phyloP scores from a whole-genome alignment of 2,329 filamentous ascomycete species.

The Lecanosticta acicola region DNA sequence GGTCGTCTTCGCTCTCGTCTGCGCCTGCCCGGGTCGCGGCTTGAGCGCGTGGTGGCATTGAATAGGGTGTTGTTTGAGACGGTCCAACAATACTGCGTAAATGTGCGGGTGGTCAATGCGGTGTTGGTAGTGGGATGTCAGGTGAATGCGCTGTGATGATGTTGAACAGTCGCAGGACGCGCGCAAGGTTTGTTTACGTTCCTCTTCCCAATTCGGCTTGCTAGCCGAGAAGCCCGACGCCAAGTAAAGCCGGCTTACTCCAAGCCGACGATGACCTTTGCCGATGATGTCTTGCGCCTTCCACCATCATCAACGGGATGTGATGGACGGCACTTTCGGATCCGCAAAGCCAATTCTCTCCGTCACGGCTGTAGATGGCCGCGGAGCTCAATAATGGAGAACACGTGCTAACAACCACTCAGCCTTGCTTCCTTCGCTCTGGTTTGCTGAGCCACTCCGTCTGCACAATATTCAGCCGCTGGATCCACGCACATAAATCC shows the following conservation, averaged over 20 bases:
- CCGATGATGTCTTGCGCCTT: background rate
- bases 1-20: constrained; percentile 20
- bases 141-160: background rate
- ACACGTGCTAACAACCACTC: too few relatives aligned
- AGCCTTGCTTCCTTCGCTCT: too few relatives aligned
- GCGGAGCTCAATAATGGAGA: too few relatives aligned
- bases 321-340: too few relatives aligned
- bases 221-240: background rate
- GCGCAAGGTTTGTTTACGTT: background rate
- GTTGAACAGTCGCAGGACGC: background rate
- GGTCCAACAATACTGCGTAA: background rate
- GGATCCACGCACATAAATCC: too few relatives aligned
- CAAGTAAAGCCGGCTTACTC: background rate
- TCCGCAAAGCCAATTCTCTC: too few relatives aligned
- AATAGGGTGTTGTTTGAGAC: background rate
- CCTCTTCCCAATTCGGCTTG: background rate
- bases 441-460: too few relatives aligned
- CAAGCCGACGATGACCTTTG: background rate
- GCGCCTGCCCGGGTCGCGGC: constrained; percentile 10
- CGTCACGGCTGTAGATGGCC: too few relatives aligned
- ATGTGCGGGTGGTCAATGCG: background rate
- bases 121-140: background rate
- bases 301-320: too few relatives aligned
- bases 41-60: constrained; percentile 17
- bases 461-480: too few relatives aligned